Base-by-base conservation (phyloP, 2,329 filamentous ascomycete genomes). In the Fusarium oxysporum region DNA sequence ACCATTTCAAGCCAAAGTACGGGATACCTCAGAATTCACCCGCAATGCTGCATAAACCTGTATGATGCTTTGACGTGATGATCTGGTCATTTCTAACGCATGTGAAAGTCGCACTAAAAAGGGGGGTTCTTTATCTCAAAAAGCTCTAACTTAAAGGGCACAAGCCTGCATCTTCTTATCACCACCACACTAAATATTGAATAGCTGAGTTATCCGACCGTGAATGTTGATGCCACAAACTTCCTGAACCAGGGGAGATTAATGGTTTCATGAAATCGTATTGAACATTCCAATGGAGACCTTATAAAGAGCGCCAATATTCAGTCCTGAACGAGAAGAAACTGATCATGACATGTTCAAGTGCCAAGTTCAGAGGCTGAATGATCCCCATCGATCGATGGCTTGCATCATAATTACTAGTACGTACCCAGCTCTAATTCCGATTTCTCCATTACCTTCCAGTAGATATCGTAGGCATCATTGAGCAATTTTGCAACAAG, bases 21-120 rank as follows among this genome's bases (percentile, higher is more conserved):
- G n/a, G 32, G 48, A 51, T 35, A 41, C 45, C 45, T 33, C 25
- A 23, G 19, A 58, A 40, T 37, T 44, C 23, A 45, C 44, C 50
- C 65, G 62, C 68, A 65, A 57, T 21, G 47, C 41, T 62, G 65
- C 70, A 73, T 56, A 57, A 56, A 74, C 60, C 63, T 72, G 69
- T 65, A 73, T 77, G 71, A 73, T 77, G 75, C 66, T 69, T 77
- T 73, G 75, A 74, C 71, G 65, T 76, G 75, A 77, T 77, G 64
- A 76, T 77, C 73, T 77, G 75, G 75, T 77, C 75, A 77, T 69
- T 76, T 77, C 72, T 67, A 72, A 73, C 74, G 71, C 76, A 78
- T 78, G 76, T 78, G 76, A 78, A 74, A 78, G 63, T 75, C 64
- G 71, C 73, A 73, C 76, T 77, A 78, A 78, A 75, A 76, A 71